Evolutionary conservation across 345 rosid genomes (phyloP), one percentile per base, ranked within the genome.

Genomic region (Murraya koenigii): DNA sequence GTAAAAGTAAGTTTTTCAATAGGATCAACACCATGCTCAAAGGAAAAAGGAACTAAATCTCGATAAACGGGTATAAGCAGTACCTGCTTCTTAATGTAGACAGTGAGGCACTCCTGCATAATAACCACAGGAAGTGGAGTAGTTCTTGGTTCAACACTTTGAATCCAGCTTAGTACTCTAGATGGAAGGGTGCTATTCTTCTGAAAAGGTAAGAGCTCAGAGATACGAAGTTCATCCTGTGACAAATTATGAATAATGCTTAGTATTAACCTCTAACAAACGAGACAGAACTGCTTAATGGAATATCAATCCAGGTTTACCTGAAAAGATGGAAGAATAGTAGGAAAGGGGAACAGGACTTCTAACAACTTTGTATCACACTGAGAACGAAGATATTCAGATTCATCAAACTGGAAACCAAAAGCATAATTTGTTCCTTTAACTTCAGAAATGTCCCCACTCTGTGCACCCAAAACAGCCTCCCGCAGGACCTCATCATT

Each of bases 321-420:
- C 98, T 88, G 89, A 69, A 87, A 86, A 47, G 88, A 84, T 83
- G 97, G 99, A 87, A 97, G 99, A 77, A 94, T 62, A 58, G 98
- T 94, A 59, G 98, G 99, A 82, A 90, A 93, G 66, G 97, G 97
- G 84, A 97, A 94, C 84, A 93, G 80, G n/a, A 70, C 78, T 91
- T 94, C 93, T 71, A 97, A 77, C 75, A 89, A 69, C 79, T 85
- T 83, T 55, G 77, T 71, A 44, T 90, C 97, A 82, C 84, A 80
- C 79, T 88, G 88, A 58, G 90, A 85, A 82, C 85, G 89, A 84
- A 76, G 85, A 85, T 87, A 78, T 76, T 90, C 89, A 83, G 88
- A 81, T 79, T 81, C 81, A 79, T 89, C 87, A 87, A 85, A 91
- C 71, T 83, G 95, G 87, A 91, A 94, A 77, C 97, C 97, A 80